phyloP scores from a whole-genome alignment of 768 basidiomycete species.

The Phylloporus rhodoxanthus region DNA sequence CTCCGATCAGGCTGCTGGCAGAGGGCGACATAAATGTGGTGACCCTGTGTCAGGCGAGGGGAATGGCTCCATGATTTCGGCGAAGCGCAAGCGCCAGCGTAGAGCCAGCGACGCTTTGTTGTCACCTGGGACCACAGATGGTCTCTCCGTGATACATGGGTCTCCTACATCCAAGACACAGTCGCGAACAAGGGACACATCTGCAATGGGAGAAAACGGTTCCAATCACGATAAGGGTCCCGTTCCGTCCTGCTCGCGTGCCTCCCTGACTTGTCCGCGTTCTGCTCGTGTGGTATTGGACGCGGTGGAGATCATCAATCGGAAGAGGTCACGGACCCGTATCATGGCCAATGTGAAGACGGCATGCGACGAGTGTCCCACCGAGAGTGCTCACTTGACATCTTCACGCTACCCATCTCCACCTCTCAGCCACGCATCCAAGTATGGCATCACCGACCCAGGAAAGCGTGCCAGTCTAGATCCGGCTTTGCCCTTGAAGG shows the following conservation, averaged over 20 bases:
- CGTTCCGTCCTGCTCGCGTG: not conserved
- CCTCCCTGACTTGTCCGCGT: not conserved
- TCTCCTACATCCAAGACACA: not conserved
- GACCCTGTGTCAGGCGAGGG: not conserved
- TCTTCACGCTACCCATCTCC: slow-evolving; percentile 7
- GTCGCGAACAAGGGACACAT: not conserved
- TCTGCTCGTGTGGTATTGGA: slow-evolving; percentile 13
- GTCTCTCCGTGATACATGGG: not conserved
- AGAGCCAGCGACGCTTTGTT: not conserved
- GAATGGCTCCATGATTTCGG: not conserved
- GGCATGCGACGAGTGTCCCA: not conserved
- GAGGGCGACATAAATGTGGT: not conserved
- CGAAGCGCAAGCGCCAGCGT: slow-evolving; percentile 1
- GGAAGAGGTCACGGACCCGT: not conserved
- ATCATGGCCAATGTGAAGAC: not conserved
- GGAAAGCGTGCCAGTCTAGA: not conserved
- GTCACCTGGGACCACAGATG: not conserved
- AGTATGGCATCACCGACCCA: too few species aligned
- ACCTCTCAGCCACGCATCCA: not conserved
- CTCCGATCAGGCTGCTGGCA: not conserved
- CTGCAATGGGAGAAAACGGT: not conserved
- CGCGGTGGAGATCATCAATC: slow-evolving; percentile 15
- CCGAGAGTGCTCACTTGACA: not conserved
- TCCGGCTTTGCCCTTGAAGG: not conserved
- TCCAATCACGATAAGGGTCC: not conserved